phyloP scores from a whole-genome alignment of 768 basidiomycete genomes.

The Leccinum boreale region DNA sequence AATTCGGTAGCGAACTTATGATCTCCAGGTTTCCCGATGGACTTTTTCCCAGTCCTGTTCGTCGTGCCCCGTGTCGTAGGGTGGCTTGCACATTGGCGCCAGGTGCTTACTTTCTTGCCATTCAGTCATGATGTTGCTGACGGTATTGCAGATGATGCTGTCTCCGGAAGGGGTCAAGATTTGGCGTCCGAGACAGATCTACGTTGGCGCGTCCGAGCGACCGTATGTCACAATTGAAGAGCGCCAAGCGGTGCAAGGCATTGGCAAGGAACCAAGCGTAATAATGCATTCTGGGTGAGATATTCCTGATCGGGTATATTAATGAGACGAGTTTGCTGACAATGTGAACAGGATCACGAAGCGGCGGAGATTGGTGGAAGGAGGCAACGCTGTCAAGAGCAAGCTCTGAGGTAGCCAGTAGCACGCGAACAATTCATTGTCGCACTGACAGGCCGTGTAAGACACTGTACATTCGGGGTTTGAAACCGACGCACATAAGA shows the following conservation, averaged over 20 bases:
- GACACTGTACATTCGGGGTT: conserved; percentile 20
- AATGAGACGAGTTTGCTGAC: conserved; percentile 1
- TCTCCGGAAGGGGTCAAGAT: conserved; percentile 89
- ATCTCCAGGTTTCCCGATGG: conserved; percentile 76
- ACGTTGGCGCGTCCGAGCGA: conserved; percentile 70
- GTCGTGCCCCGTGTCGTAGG: conserved; percentile 91
- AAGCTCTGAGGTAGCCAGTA: conserved; percentile 18
- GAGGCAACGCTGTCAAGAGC: conserved; percentile 23
- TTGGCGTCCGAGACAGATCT: conserved; percentile 87
- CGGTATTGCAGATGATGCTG: conserved; percentile 75
- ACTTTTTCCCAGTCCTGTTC: conserved; percentile 93
- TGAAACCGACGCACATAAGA: conserved; percentile 14
- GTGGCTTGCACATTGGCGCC: conserved; percentile 92
- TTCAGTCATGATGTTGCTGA: conserved; percentile 1
- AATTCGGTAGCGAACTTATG: background rate
- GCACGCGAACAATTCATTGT: background rate
- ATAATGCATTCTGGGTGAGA: conserved; percentile 77
- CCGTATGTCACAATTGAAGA: conserved; percentile 68
- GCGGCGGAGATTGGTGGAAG: conserved; percentile 30
- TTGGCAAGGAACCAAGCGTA: conserved; percentile 55
- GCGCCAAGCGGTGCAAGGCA: conserved; percentile 52
- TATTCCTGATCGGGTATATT: background rate
- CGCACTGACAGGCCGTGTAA: background rate
- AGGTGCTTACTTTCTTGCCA: conserved; percentile 40
- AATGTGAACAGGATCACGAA: conserved; percentile 27